Base-by-base conservation (phyloP, 1,139 yeast species). In the Pichia sp. region DNA sequence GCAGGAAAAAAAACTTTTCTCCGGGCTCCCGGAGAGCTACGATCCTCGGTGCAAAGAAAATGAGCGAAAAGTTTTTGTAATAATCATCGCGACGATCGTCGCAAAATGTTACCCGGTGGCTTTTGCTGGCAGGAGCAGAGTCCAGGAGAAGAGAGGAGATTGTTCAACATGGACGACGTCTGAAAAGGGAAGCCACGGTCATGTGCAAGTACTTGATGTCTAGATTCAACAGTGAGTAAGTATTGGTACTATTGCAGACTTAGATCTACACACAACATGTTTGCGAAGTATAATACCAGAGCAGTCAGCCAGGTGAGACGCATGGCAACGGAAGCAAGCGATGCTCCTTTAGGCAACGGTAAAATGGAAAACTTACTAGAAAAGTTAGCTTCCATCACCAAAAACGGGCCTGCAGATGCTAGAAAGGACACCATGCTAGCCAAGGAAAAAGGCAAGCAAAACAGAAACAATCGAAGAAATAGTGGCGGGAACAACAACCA, bases 351-450 rank as follows among this genome's bases (percentile, higher is more conserved):
- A 4, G n/a, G 22, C 30, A 7, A 30, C 31, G 37, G 21, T 7
- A 47, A 47, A 8, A 51, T 51, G 50, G 25, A 30, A 5, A 43
- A 26, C 36, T 21, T 53, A n/a, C 30, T 53, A 7, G 44, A 34
- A 8, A 50, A 53, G 42, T 44, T 53, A 19, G 48, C 52, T 3
- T 16, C 49, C 8, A 50, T 53, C 31, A 51, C 56, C 3, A 36
- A 30, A 7, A 31, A 10, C n/a, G 25, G 18, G 4, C 26, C 36
- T 44, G 22, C 45, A 16, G 25, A 13, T 12, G n/a, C 51, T 10
- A 9, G 22, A 19, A 8, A 37, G 19, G 26, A 34, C 21, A 45
- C 41, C 3, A 44, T 48, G 44, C 31, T 49, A 1, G 36, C 18
- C 40, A 30, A 50, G 18, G 8, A 30, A 25, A 12, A 28, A 21